Percentiles rank a stretch among this genome's conserved stretches.
These are phyloP conservation scores for Arthroderma sp. DNA, from an alignment of 2,329 filamentous ascomycete species.

Conservation along the genomic window DNA sequence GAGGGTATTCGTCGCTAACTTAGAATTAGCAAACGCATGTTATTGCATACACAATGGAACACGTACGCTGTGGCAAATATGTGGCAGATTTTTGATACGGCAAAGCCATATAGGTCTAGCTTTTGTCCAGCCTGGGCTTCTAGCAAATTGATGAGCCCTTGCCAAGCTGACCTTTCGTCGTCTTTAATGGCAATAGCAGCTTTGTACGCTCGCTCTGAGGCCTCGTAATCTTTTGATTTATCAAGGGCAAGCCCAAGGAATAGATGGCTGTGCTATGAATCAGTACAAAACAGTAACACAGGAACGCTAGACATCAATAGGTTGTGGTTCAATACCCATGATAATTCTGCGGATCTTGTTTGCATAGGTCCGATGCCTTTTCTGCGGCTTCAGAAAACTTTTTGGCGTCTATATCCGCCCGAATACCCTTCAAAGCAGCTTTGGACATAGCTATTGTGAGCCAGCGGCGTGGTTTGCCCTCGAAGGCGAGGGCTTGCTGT, in stretches of 20 bases:
- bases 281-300: slow-evolving; percentile 1
- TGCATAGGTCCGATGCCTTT: slow-evolving; percentile 55
- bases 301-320: neutral
- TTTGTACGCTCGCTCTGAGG: slow-evolving; percentile 64
- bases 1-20: slow-evolving; percentile 42
- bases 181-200: slow-evolving; percentile 59
- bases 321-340: slow-evolving; percentile 48
- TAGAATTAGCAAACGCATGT: slow-evolving; percentile 1
- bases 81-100: slow-evolving; percentile 58
- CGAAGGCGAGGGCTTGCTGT: neutral
- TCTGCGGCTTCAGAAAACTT: slow-evolving; percentile 65
- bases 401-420: slow-evolving; percentile 60
- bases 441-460: slow-evolving; percentile 35
- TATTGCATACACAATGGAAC: neutral
- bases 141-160: slow-evolving; percentile 75
- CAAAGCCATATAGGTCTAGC: slow-evolving; percentile 60
- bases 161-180: slow-evolving; percentile 73
- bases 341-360: slow-evolving; percentile 64
- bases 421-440: slow-evolving; percentile 67
- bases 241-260: slow-evolving; percentile 78
- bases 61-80: slow-evolving; percentile 55
- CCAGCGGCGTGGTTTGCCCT: neutral
- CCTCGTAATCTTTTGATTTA: slow-evolving; percentile 56
- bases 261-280: slow-evolving; percentile 45
- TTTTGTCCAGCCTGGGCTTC: slow-evolving; percentile 60